Evolutionary conservation across 2,329 filamentous ascomycete species (phyloP).

Genomic region (Bipolaris sorokiniana): DNA sequence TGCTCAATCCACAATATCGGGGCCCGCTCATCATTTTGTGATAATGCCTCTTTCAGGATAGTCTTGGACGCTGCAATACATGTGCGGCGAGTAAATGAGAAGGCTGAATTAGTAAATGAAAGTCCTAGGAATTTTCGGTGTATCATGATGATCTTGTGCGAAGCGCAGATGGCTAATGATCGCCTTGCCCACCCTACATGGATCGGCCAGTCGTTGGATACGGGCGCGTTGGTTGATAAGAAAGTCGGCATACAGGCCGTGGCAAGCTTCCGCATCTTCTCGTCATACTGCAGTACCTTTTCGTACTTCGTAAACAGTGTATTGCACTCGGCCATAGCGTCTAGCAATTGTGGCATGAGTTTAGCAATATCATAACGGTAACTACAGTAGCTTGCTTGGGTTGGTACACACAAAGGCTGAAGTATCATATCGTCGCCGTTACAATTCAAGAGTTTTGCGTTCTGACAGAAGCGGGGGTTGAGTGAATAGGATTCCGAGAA

Average conservation of each 20-base stretch:
- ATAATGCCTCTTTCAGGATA: conserved; percentile 49
- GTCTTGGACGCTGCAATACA: conserved; percentile 51
- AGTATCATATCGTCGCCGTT: conserved; percentile 38
- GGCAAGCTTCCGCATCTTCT: conserved; percentile 46
- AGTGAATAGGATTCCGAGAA: conserved; percentile 51
- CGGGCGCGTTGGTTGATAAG: conserved; percentile 37
- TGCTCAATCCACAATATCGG: conserved; percentile 52
- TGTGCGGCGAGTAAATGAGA: conserved; percentile 48
- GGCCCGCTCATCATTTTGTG: conserved; percentile 39
- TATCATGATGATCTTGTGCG: conserved; percentile 54
- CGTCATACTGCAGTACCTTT: conserved; percentile 49
- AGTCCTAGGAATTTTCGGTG: conserved; percentile 49
- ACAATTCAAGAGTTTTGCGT: conserved; percentile 42
- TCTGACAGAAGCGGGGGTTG: conserved; percentile 38
- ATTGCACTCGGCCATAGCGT: conserved; percentile 43
- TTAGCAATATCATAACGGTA: conserved; percentile 48
- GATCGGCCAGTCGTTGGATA: conserved; percentile 43
- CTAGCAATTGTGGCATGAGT: conserved; percentile 48
- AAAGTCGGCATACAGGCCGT: conserved; percentile 44
- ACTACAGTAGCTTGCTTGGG: conserved; percentile 43
- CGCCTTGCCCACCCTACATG: conserved; percentile 49
- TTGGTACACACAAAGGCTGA: conserved; percentile 28
- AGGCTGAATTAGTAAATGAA: conserved; percentile 49
- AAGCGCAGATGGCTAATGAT: conserved; percentile 46
- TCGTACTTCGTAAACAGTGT: conserved; percentile 52